Evolutionary conservation across 2,329 filamentous ascomycete species (phyloP).

Genomic region (Ampelomyces quisqualis): DNA sequence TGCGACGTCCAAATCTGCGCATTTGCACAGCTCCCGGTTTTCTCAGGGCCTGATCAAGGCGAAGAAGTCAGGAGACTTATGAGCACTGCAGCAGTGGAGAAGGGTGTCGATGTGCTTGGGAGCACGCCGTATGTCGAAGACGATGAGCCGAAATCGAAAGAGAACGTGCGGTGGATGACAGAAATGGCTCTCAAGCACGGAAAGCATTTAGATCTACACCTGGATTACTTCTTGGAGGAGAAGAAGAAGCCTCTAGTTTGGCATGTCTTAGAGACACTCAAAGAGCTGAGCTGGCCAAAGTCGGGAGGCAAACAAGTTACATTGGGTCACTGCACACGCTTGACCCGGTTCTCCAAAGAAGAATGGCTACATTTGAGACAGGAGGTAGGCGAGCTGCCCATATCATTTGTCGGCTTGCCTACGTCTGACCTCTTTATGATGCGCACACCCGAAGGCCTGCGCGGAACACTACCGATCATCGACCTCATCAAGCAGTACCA

Average conservation of each 20-base stretch:
- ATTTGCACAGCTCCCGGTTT: constrained; percentile 70
- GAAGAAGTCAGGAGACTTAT: constrained; percentile 56
- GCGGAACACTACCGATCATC: constrained; percentile 64
- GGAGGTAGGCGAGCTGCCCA: constrained; percentile 56
- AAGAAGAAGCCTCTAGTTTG: constrained; percentile 54
- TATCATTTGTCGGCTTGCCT: constrained; percentile 68
- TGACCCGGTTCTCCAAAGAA: constrained; percentile 56
- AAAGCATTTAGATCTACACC: constrained; percentile 68
- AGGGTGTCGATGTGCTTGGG: constrained; percentile 61
- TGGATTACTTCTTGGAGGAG: constrained; percentile 67
- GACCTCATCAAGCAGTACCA: constrained; percentile 60
- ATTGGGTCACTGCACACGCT: constrained; percentile 68
- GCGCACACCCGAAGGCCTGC: constrained; percentile 48
- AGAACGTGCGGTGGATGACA: constrained; percentile 66
- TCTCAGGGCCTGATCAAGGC: constrained; percentile 55
- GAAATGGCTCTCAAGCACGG: constrained; percentile 52
- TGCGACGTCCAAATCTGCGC: constrained; percentile 67
- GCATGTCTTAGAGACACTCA: constrained; percentile 56
- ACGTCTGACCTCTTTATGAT: constrained; percentile 75
- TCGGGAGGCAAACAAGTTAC: constrained; percentile 37
- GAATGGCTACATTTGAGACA: constrained; percentile 55
- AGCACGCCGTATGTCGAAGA: constrained; percentile 71
- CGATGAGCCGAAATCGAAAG: constrained; percentile 49
- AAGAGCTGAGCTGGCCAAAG: constrained; percentile 52
- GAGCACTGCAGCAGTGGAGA: constrained; percentile 45